These are phyloP conservation scores for Nakazawaea anatomiae DNA, from an alignment of 805 yeast genomes.

Conservation along the genomic window DNA sequence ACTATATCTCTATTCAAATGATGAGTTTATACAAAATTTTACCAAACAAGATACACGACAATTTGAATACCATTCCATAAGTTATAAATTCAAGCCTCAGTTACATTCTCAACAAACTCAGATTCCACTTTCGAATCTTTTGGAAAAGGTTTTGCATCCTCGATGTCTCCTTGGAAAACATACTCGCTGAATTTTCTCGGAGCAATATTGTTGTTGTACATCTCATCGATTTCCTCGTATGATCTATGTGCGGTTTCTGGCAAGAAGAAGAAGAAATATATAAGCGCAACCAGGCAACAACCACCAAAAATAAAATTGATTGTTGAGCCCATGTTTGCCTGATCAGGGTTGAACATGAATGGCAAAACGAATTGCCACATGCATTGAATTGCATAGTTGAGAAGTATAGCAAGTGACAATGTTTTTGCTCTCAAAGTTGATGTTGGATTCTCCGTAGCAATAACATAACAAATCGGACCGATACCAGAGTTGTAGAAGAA, in stretches of 20 bases:
- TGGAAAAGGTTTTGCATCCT: background rate
- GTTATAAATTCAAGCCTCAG: too few species aligned
- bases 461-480: slow-evolving; percentile 24
- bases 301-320: slow-evolving; percentile 10
- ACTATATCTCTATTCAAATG: too few species aligned
- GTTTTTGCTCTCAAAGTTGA: slow-evolving; percentile 9
- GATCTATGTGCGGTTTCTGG: slow-evolving; percentile 59
- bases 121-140: background rate
- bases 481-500: slow-evolving; percentile 23
- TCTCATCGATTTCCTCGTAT: slow-evolving; percentile 52
- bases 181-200: slow-evolving; percentile 24
- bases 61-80: too few species aligned
- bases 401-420: slow-evolving; percentile 2
- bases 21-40: too few species aligned
- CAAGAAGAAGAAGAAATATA: slow-evolving; percentile 44
- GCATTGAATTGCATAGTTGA: slow-evolving; percentile 7
- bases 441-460: slow-evolving; percentile 12
- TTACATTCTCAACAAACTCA: background rate
- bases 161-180: background rate
- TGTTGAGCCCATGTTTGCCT: slow-evolving; percentile 10
- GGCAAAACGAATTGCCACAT: slow-evolving; percentile 9
- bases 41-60: too few species aligned
- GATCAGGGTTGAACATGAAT: slow-evolving; percentile 11
- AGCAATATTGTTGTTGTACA: slow-evolving; percentile 33
- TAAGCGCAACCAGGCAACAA: slow-evolving; percentile 12